These are phyloP conservation scores for Colletotrichum echinochloae DNA, from an alignment of 2,329 filamentous ascomycete genomes.

Conservation along the genomic window DNA sequence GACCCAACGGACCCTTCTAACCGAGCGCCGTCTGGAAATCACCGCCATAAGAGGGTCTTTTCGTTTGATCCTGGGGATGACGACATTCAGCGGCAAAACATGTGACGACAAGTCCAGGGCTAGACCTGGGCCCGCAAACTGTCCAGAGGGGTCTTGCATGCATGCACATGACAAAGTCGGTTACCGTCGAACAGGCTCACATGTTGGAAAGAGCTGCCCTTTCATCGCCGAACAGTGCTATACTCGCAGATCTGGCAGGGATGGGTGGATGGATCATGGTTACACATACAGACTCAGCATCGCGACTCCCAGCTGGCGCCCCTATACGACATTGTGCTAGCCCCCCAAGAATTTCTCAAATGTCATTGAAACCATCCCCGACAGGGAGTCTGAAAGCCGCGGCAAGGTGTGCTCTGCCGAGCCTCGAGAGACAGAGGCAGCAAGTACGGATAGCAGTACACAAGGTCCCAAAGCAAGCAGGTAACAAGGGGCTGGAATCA, in stretches of 20 bases:
- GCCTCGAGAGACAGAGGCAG: neutral
- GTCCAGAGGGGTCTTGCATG: neutral
- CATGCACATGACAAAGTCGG: too few relatives aligned
- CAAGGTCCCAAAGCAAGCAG: neutral
- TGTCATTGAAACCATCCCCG: neutral
- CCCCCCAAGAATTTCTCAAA: neutral
- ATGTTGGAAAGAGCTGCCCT: neutral
- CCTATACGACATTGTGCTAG: neutral
- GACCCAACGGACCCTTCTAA: neutral
- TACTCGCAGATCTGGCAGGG: neutral
- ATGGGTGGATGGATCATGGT: neutral
- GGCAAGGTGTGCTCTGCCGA: neutral
- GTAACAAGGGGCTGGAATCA: neutral
- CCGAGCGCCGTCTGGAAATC: neutral
- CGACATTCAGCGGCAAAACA: slow-evolving; percentile 10
- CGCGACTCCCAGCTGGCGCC: neutral
- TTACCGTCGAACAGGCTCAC: neutral
- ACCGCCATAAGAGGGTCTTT: slow-evolving; percentile 44
- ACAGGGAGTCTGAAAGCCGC: neutral
- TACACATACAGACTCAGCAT: neutral
- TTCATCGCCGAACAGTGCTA: neutral
- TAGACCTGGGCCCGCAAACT: neutral
- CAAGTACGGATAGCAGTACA: neutral
- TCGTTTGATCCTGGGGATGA: slow-evolving; percentile 48
- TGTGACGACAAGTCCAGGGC: neutral